phyloP scores from a whole-genome alignment of 2,329 filamentous ascomycete species.

The Sporothrix mexicana region DNA sequence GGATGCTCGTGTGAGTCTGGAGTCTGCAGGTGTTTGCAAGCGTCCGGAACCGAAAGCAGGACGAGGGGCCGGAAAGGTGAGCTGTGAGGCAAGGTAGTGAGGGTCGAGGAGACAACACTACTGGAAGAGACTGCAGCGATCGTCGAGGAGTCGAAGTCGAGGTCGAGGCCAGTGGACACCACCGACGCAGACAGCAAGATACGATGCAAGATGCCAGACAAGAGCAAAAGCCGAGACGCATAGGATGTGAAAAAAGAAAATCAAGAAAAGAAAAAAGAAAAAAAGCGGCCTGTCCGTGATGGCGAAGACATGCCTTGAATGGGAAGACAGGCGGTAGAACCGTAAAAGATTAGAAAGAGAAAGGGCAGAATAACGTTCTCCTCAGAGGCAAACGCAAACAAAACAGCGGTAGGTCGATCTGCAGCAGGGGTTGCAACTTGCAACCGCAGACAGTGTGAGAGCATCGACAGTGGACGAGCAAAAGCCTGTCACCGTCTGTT shows the following conservation, averaged over 20 bases:
- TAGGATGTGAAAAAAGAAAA: constrained; percentile 12
- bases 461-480: too few species aligned
- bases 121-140: neutral
- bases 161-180: neutral
- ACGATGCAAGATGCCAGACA: neutral
- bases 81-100: neutral
- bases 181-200: neutral
- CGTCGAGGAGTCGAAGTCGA: neutral
- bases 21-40: neutral
- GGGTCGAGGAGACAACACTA: neutral
- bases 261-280: neutral
- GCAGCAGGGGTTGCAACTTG: constrained; percentile 18
- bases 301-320: constrained; percentile 12
- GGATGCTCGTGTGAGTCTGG: neutral
- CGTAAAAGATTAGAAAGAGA: neutral
- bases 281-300: neutral
- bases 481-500: constrained; percentile 5
- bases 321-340: neutral
- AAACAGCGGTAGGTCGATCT: constrained; percentile 6
- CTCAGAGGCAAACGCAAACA: neutral
- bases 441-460: neutral
- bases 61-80: neutral
- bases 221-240: constrained; percentile 11
- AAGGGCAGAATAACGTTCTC: neutral
- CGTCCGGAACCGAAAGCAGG: neutral